These are phyloP conservation scores for Alternaria burnsii DNA, from an alignment of 2,329 filamentous ascomycete genomes.

Conservation along the genomic window DNA sequence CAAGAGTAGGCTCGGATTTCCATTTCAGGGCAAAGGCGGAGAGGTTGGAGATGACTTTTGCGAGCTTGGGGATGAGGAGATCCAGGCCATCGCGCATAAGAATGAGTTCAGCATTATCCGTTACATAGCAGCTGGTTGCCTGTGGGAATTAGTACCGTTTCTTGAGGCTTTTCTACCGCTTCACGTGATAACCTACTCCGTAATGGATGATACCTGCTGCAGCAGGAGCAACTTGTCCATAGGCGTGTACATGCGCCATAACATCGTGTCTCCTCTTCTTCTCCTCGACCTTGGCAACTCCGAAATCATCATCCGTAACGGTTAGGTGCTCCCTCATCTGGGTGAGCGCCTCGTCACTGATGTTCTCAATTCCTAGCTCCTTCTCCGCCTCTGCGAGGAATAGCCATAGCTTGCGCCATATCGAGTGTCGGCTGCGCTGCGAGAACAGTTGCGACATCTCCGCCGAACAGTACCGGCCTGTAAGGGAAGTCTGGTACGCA, in stretches of 20 bases:
- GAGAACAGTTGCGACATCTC: conserved; percentile 74
- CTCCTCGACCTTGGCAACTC: conserved; percentile 58
- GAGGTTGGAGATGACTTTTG: conserved; percentile 79
- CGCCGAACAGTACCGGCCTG: conserved; percentile 70
- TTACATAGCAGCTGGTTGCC: conserved; percentile 41
- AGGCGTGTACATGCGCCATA: conserved; percentile 76
- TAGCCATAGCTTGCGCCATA: conserved; percentile 87
- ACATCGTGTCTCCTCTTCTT: conserved; percentile 70
- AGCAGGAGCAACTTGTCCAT: conserved; percentile 75
- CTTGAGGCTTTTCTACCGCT: not conserved
- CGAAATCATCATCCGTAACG: conserved; percentile 60
- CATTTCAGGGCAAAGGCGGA: conserved; percentile 74
- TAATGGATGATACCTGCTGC: conserved; percentile 86
- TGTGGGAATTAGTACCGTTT: conserved; percentile 67
- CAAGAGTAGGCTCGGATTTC: conserved; percentile 76
- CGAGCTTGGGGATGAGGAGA: conserved; percentile 78
- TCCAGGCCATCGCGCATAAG: conserved; percentile 78
- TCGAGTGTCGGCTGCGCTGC: conserved; percentile 75
- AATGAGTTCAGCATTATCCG: conserved; percentile 58
- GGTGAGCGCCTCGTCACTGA: conserved; percentile 69
- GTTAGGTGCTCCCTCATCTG: conserved; percentile 57
- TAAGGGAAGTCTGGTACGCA: conserved; percentile 40
- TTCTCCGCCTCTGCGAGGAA: conserved; percentile 83
- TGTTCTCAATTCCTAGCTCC: conserved; percentile 75
- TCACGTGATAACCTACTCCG: conserved; percentile 56